A percentile compares a stretch with the other conserved stretches of the same genome.
phyloP scores from a whole-genome alignment of 768 basidiomycete species.

The Naganishia friedmannii region DNA sequence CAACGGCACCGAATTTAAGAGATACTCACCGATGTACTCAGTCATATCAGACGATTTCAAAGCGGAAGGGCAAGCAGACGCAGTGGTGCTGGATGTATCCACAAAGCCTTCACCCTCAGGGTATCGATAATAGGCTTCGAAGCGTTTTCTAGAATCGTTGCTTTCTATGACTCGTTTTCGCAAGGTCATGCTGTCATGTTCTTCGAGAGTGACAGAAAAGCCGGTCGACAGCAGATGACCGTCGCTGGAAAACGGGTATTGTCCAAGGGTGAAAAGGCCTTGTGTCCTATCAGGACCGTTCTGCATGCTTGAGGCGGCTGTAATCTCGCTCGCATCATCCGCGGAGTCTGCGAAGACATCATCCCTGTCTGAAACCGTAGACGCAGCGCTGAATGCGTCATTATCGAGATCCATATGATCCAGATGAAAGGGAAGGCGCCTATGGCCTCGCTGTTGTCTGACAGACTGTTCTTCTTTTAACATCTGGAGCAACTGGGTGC shows the following conservation, averaged over 20 bases:
- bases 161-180: neutral
- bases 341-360: slow-evolving; percentile 3
- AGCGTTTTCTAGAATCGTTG: neutral
- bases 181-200: neutral
- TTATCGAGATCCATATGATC: neutral
- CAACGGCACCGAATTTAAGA: neutral
- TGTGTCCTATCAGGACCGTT: no score
- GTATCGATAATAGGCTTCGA: neutral
- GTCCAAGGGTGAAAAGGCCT: neutral
- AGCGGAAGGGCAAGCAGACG: neutral
- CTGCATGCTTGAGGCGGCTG: neutral
- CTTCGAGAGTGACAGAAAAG: neutral
- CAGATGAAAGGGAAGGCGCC: neutral
- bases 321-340: slow-evolving; percentile 12
- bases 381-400: neutral
- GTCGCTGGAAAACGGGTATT: neutral
- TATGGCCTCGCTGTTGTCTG: neutral
- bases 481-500: neutral
- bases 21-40: neutral
- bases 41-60: neutral
- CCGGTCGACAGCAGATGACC: neutral
- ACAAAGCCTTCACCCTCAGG: neutral
- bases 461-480: neutral
- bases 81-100: neutral
- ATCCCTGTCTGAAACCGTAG: neutral